Conservation (phyloP, 2,329 filamentous ascomycete species). For the Cryphonectria naterciae region DNA sequence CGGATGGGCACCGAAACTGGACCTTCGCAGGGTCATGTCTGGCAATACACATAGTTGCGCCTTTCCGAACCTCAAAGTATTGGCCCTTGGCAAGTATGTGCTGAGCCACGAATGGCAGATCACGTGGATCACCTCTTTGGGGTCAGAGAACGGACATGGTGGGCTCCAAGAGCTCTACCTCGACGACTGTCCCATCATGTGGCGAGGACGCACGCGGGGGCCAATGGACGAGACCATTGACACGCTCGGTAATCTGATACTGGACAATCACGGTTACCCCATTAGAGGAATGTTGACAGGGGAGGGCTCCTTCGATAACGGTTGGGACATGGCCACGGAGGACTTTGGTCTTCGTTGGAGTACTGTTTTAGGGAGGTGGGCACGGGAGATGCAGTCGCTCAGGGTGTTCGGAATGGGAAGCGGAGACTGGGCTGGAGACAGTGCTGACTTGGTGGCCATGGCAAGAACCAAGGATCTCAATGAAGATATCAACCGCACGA, state of each 20-base stretch:
- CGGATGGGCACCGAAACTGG: conserved; percentile 45
- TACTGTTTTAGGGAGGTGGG: conserved; percentile 5
- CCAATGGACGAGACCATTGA: conserved; percentile 1
- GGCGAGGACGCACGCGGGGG: conserved; percentile 4
- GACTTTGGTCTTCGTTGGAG: conserved; percentile 19
- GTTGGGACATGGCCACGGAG: not conserved
- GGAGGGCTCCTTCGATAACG: not conserved
- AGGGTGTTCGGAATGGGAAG: conserved; percentile 21
- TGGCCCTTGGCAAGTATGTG: conserved; percentile 46
- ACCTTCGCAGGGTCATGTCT: conserved; percentile 36
- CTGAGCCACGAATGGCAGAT: conserved; percentile 51
- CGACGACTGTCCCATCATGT: conserved; percentile 46
- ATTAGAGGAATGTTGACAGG: conserved; percentile 5
- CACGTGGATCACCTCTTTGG: conserved; percentile 49
- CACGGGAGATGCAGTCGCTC: conserved; percentile 10
- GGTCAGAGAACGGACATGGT: conserved; percentile 28
- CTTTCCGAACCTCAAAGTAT: conserved; percentile 45
- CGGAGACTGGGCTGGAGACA: conserved; percentile 13
- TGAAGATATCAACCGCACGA: not conserved
- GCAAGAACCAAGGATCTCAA: conserved; percentile 9
- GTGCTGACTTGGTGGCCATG: not conserved
- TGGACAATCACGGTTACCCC: conserved; percentile 15
- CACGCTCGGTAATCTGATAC: not conserved
- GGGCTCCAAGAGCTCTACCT: conserved; percentile 48
- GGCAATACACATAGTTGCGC: not conserved